Base-by-base conservation (phyloP, 2,329 filamentous ascomycete genomes). In the Lasiodiplodia sp. region DNA sequence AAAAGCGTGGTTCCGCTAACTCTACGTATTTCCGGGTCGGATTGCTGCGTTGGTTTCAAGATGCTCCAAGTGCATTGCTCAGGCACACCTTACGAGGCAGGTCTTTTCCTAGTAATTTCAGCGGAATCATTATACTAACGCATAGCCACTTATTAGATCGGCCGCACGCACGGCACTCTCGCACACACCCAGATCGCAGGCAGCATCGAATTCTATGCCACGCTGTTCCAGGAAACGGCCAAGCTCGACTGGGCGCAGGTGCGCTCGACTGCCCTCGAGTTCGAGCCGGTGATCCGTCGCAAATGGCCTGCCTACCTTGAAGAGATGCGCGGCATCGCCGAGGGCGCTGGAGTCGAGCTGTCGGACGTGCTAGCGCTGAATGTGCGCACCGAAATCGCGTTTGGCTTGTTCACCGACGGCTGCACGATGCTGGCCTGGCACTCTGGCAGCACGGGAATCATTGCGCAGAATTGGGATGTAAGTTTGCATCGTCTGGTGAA, bases 391-490 rank as follows among this genome's bases (percentile, higher is more conserved):
- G 86, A 88, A 75, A 87, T 88, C 70, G 81, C 81, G 1, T 88
- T 89, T 68, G 86, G 87, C 0, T 75, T 87, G 16, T 88, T 86
- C 70, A 84, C 78, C 53, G 87, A 89, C 71, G 87, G 86, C 2
- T 89, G 87, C 71, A 89, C 87, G 0, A 82, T 83, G 16, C 71
- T 88, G 14, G 81, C 81, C 1, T 87, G 83, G 81, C 75, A 78
- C 11, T 81, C 21, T 4, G 37, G 37, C 21, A 40, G 53, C 44
- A 37, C 25, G 18, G 79, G 78, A 23, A 84, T 82, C 68, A 74
- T 89, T 4, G 82, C 80, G 1, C 87, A 89, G 77, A 89, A 88
- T 68, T 89, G 87, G 87, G 86, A 89, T 71, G 79, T 80, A 68
- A 68, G 78, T 74, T 23, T 18, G n/a, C 55, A 34, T 21, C 34